Conservation (phyloP, 176 grass and related monocot genomes). For the Musa acuminata region DNA sequence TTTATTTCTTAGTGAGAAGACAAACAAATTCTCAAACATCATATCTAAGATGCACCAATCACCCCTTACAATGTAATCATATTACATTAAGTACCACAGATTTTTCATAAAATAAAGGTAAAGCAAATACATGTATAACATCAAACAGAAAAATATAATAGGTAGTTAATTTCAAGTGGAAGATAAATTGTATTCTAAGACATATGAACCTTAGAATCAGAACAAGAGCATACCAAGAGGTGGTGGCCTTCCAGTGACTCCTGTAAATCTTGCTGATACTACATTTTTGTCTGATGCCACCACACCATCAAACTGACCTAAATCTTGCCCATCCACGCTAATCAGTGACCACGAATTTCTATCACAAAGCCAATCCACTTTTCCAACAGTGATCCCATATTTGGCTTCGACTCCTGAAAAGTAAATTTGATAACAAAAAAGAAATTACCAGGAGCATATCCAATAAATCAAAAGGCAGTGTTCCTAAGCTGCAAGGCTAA, state of each 20-base stretch:
- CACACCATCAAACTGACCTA: conserved; percentile 68
- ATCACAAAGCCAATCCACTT: conserved; percentile 65
- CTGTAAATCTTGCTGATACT: conserved; percentile 55
- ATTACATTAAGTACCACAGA: not conserved
- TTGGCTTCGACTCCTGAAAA: conserved; percentile 58
- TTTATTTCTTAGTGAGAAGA: no score
- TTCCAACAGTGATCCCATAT: conserved; percentile 80
- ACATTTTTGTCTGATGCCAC: conserved; percentile 74
- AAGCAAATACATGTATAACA: not conserved
- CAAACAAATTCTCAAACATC: no score
- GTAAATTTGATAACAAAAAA: conserved; percentile 13
- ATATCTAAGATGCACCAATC: no score
- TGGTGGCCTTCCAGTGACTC: conserved; percentile 51
- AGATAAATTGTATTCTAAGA: not conserved
- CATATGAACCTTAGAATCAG: conserved; percentile 1
- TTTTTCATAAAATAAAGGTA: not conserved
- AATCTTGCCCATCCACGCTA: conserved; percentile 66
- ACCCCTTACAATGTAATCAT: not conserved
- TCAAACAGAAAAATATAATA: not conserved
- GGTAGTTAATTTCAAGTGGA: not conserved
- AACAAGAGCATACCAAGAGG: conserved; percentile 56
- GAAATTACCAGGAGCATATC: not conserved
- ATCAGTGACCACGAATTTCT: conserved; percentile 60
- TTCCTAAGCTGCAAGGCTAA: conserved; percentile 23
- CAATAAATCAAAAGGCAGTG: not conserved